phyloP scores from a whole-genome alignment of 495 filamentous ascomycete species.

The Hypoxylon crocopeplum region DNA sequence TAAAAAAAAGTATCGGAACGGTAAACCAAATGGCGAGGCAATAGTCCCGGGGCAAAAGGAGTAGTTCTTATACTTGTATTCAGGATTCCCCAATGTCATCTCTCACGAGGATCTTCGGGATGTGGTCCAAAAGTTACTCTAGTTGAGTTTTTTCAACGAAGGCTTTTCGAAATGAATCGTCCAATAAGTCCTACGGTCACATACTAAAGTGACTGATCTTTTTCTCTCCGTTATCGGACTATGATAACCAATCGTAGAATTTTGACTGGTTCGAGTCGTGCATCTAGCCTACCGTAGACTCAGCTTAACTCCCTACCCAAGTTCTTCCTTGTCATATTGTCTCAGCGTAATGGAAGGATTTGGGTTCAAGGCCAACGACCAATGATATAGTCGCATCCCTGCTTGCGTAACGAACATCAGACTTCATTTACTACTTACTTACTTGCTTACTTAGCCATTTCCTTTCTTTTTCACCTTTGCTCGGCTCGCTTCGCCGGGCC shows the following conservation, averaged over 20 bases:
- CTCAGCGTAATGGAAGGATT: no score
- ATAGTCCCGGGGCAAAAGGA: slow-evolving; percentile 33
- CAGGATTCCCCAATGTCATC: slow-evolving; percentile 38
- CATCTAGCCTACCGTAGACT: neutral
- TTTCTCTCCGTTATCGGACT: slow-evolving; percentile 34
- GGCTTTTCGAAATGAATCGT: slow-evolving; percentile 8
- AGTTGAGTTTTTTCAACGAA: slow-evolving; percentile 25
- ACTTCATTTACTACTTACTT: no score
- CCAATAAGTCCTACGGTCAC: neutral
- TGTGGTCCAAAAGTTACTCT: slow-evolving; percentile 35
- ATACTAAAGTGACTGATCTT: neutral
- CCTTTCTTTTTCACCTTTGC: neutral
- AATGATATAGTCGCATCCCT: no score
- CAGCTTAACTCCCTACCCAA: neutral
- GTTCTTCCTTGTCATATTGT: neutral
- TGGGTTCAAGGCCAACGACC: no score
- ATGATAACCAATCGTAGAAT: slow-evolving; percentile 26
- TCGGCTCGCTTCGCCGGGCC: no score
- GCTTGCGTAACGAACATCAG: no score
- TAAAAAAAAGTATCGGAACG: slow-evolving; percentile 29
- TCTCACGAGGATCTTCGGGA: slow-evolving; percentile 33
- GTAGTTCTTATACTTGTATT: slow-evolving; percentile 44
- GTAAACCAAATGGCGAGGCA: slow-evolving; percentile 34
- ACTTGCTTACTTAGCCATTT: neutral
- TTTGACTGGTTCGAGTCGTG: slow-evolving; percentile 26